Evolutionary conservation across 164 flowering plant genomes (phyloP).

Genomic region (Chloranthus sessilifolius): DNA sequence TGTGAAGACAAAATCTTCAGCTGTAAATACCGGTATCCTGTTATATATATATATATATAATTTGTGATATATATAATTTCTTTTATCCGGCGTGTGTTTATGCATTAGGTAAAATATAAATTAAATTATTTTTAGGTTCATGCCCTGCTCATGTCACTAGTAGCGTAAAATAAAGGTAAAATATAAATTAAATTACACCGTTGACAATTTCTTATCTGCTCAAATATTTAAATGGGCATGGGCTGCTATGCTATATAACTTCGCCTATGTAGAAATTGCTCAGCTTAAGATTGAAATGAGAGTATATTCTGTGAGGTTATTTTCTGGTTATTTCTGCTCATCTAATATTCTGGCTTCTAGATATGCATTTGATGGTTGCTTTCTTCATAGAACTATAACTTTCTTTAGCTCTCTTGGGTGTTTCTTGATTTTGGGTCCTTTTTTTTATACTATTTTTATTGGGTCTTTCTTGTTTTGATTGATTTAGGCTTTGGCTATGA

Average conservation of each 20-base stretch:
- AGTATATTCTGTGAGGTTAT: too few relatives aligned
- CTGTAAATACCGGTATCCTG: too few relatives aligned
- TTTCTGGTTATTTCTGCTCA: constrained; percentile 1
- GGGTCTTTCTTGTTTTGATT: neutral
- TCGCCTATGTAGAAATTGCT: constrained; percentile 3
- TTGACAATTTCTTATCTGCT: constrained; percentile 20
- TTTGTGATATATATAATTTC: too few relatives aligned
- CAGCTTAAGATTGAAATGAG: constrained; percentile 10
- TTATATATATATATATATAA: too few relatives aligned
- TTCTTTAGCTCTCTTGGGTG: constrained; percentile 3
- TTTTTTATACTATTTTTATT: neutral
- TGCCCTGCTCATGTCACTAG: too few relatives aligned
- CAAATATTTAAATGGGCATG: constrained; percentile 8
- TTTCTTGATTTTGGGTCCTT: neutral
- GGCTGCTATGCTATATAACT: neutral
- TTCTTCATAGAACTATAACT: neutral
- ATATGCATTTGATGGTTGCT: neutral
- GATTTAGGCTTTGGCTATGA: constrained; percentile 29
- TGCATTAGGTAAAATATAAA: too few relatives aligned
- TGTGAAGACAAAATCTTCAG: too few relatives aligned
- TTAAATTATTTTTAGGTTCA: too few relatives aligned
- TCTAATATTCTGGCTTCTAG: constrained; percentile 2
- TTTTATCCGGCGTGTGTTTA: too few relatives aligned
- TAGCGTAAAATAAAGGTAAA: too few relatives aligned
- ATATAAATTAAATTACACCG: neutral